A percentile compares a stretch with the other conserved stretches of the same genome.
Conservation (phyloP, 2,329 filamentous ascomycete species). For the Colletotrichum cereale region DNA sequence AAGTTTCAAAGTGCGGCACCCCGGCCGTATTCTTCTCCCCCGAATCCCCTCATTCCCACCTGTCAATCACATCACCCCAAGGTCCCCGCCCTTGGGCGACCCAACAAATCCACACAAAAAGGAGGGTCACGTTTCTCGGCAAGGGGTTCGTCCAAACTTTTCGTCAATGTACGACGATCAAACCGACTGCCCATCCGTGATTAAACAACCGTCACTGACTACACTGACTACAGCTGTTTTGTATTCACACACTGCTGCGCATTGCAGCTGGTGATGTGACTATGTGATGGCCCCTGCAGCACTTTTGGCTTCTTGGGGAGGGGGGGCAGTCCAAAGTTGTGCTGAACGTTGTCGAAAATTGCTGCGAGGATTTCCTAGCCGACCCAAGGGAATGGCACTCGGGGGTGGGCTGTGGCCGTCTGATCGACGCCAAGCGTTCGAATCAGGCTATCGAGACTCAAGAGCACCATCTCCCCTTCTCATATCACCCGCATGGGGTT, state of each 20-base stretch:
- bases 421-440: slow-evolving; percentile 3
- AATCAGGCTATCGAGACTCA: not conserved
- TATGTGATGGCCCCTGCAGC: not conserved
- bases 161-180: slow-evolving; percentile 1
- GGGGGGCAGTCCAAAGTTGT: not conserved
- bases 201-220: not conserved
- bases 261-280: slow-evolving; percentile 4
- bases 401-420: slow-evolving; percentile 9
- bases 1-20: slow-evolving; percentile 26
- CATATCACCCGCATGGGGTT: not conserved
- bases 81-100: not conserved
- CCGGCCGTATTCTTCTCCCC: slow-evolving; percentile 14
- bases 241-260: not conserved
- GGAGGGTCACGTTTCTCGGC: not conserved
- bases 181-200: slow-evolving; percentile 4
- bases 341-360: not conserved
- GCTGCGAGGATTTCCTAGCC: not conserved
- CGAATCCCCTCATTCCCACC: slow-evolving; percentile 24
- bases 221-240: too few relatives aligned
- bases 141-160: slow-evolving; percentile 14
- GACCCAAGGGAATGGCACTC: not conserved
- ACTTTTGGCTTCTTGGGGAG: not conserved
- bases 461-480: not conserved
- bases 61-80: not conserved
- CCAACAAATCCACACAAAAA: slow-evolving; percentile 15